Base-by-base conservation (phyloP, 2,329 filamentous ascomycete genomes). In the Drechmeria coniospora region DNA sequence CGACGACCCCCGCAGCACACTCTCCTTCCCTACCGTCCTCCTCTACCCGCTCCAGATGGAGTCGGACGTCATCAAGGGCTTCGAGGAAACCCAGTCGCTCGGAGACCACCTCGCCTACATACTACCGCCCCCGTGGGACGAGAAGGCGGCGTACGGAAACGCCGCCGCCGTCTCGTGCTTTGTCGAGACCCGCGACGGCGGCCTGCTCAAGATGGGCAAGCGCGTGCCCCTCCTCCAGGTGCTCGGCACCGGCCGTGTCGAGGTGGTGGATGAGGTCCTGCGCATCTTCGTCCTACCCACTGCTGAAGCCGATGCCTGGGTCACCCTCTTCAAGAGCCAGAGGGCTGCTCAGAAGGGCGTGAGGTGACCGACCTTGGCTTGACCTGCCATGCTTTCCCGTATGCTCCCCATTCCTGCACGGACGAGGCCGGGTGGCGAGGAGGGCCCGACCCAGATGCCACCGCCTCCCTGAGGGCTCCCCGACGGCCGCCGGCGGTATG, bases 61-160 rank as follows among this genome's bases (percentile, higher is more conserved):
- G 59, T 79, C 74, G 1, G 90, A 98, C 51, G 90, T 98, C 43
- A 68, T 98, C 53, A 93, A 92, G 58, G 70, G 71, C 0, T 90
- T 93, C 42, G 64, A 65, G 28, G 90, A 95, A 61, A 71, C 65
- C 33, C 74, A 90, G 40, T 67, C 65, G 11, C 60, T 94, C 16
- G 65, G 63, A 6, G 74, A 87, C 38, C 86, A 94, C 51, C 60
- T 98, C 27, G 62, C 64, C 4, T 93, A 94, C 44, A 76, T 95
- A 8, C 70, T 98, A 32, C 87, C 86, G 3, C 53, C 84, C 43
- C 83, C 84, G 9, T 98, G 90, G 90, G 90, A 95, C 43, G 45
- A 51, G 11, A 57, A 65, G 34, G 54, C 64, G 2, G 73, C 73
- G 43, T 94, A 93, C 51, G n/a, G n/a, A n/a, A 67, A 58, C 1